phyloP scores from a whole-genome alignment of 2,329 filamentous ascomycete genomes.

The Sordariomycetes sp. region DNA sequence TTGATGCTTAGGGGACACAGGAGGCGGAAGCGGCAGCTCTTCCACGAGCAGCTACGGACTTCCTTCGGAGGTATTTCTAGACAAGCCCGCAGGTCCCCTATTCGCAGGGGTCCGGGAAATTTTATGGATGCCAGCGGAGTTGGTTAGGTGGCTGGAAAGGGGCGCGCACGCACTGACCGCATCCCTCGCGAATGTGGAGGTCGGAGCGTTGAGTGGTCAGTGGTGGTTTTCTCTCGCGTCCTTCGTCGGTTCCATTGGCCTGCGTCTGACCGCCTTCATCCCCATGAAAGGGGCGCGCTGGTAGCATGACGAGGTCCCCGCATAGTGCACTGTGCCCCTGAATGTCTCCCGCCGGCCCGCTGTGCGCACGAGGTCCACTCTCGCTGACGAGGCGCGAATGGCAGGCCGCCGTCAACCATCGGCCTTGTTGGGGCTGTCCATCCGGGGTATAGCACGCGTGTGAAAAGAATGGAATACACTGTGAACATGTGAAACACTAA shows the following conservation, averaged over 20 bases:
- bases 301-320: too few species aligned
- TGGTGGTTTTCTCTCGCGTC: neutral
- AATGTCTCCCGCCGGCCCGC: too few species aligned
- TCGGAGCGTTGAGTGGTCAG: neutral
- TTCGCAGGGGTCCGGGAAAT: neutral
- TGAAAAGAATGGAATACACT: neutral
- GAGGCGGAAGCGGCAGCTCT: neutral
- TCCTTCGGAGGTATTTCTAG: neutral
- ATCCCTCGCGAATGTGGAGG: neutral
- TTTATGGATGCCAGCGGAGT: neutral
- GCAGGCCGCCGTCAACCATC: too few species aligned
- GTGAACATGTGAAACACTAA: neutral
- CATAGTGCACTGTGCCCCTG: too few species aligned
- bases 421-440: neutral
- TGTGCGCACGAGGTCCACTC: too few species aligned
- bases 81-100: neutral
- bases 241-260: too few species aligned
- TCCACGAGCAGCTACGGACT: neutral
- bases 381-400: too few species aligned
- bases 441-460: neutral
- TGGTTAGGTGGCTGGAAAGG: constrained; percentile 3
- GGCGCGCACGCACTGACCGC: constrained; percentile 1
- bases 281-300: too few species aligned
- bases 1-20: too few species aligned
- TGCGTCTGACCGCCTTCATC: too few species aligned